phyloP scores from a whole-genome alignment of 2,329 filamentous ascomycete genomes.

The Cordyceps cicadae region DNA sequence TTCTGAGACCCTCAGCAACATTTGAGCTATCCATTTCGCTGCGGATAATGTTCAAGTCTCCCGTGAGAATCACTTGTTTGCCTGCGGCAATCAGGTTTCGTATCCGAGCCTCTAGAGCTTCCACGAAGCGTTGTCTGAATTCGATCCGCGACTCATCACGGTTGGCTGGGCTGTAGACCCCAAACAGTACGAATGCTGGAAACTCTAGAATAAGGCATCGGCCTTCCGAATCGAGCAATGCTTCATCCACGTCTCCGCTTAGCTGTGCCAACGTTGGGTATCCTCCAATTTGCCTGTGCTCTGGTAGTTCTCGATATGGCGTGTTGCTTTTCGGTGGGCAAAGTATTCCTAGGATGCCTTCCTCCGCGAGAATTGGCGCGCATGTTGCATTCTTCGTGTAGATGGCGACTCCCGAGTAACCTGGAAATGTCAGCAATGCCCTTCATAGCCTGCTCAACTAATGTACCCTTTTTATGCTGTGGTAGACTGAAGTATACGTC shows the following conservation, averaged over 20 bases:
- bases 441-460: neutral
- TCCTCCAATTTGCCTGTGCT: slow-evolving; percentile 73
- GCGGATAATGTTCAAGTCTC: slow-evolving; percentile 76
- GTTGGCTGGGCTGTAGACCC: slow-evolving; percentile 85
- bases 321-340: slow-evolving; percentile 62
- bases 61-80: slow-evolving; percentile 77
- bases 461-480: slow-evolving; percentile 78
- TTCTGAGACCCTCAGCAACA: slow-evolving; percentile 61
- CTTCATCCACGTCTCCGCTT: slow-evolving; percentile 54
- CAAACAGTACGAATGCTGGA: slow-evolving; percentile 86
- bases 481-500: slow-evolving; percentile 94
- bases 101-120: slow-evolving; percentile 71
- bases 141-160: slow-evolving; percentile 75
- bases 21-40: slow-evolving; percentile 69
- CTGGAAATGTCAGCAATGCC: slow-evolving; percentile 35
- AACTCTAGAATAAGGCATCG: slow-evolving; percentile 89
- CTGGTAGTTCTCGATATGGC: slow-evolving; percentile 66
- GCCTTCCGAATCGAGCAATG: slow-evolving; percentile 77
- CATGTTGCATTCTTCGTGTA: slow-evolving; percentile 87
- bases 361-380: slow-evolving; percentile 80
- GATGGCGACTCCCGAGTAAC: slow-evolving; percentile 91
- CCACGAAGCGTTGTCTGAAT: slow-evolving; percentile 73
- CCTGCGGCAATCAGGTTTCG: slow-evolving; percentile 74
- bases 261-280: slow-evolving; percentile 70
- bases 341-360: slow-evolving; percentile 81